Evolutionary conservation across 768 basidiomycete genomes (phyloP).

Genomic region (Termitomyces sp.): DNA sequence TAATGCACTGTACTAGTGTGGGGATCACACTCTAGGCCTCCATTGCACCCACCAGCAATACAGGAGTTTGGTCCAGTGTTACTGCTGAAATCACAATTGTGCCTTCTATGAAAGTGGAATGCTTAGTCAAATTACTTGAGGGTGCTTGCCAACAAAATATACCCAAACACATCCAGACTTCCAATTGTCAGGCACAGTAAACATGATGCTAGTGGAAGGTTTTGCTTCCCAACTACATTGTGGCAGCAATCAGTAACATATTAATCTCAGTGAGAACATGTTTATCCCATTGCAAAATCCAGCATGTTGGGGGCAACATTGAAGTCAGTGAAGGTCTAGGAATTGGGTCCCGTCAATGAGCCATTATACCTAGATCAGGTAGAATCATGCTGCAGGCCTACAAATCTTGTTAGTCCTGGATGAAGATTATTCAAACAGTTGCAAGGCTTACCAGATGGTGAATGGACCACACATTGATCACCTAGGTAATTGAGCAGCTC

Average conservation of each 20-base stretch:
- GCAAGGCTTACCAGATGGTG: not conserved
- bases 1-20: constrained; percentile 41
- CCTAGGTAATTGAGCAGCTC: not conserved
- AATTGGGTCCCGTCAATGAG: not conserved
- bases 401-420: not conserved
- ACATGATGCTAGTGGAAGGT: not conserved
- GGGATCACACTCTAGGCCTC: constrained; percentile 56
- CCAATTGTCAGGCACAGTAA: constrained; percentile 55
- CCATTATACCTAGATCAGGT: not conserved
- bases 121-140: not conserved
- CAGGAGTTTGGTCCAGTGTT: constrained; percentile 37
- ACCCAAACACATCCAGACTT: constrained; percentile 62
- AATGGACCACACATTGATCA: not conserved
- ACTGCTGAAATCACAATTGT: constrained; percentile 54
- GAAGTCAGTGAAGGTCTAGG: not conserved
- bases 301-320: not conserved
- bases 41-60: not conserved
- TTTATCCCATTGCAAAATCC: not conserved
- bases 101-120: constrained; percentile 44
- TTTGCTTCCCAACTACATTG: not conserved
- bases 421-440: no score
- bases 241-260: no score
- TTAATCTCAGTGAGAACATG: no score
- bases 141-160: not conserved
- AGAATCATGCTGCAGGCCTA: not conserved